phyloP scores from a whole-genome alignment of 257 asterid species.

The Capsicum baccatum region DNA sequence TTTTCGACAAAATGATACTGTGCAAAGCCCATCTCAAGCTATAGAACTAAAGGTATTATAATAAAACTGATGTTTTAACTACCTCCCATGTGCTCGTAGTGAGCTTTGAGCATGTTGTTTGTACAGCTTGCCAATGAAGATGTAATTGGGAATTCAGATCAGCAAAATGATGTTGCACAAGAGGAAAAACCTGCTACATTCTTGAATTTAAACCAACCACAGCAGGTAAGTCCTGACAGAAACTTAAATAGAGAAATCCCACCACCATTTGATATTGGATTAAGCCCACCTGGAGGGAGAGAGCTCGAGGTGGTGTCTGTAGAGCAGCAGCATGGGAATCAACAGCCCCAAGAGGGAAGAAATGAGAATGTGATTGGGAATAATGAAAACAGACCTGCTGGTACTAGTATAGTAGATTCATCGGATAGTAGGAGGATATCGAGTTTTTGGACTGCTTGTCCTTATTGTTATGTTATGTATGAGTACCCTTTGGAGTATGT shows the following conservation, averaged over 20 bases:
- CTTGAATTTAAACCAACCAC: constrained; percentile 32
- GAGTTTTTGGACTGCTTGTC: constrained; percentile 75
- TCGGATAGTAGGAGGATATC: constrained; percentile 33
- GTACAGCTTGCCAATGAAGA: too few species aligned
- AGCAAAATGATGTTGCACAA: not conserved
- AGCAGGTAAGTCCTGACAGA: constrained; percentile 44
- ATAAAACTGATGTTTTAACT: too few species aligned
- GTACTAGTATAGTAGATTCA: constrained; percentile 37
- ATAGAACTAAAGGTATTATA: too few species aligned
- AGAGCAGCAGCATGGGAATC: constrained; percentile 20
- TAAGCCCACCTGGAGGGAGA: constrained; percentile 10
- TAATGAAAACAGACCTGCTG: constrained; percentile 40
- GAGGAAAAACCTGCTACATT: constrained; percentile 39
- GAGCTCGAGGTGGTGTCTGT: constrained; percentile 28
- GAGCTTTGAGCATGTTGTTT: too few species aligned
- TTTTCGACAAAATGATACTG: not conserved
- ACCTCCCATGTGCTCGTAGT: too few species aligned
- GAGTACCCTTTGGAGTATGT: constrained; percentile 67
- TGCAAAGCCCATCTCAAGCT: not conserved
- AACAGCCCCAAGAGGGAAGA: not conserved
- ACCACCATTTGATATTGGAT: constrained; percentile 6
- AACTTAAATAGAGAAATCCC: constrained; percentile 26
- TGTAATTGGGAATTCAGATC: too few species aligned
- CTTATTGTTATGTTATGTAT: constrained; percentile 82
- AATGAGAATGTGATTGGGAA: constrained; percentile 33